phyloP scores from a whole-genome alignment of 1,284 basidiomycete species.

The Quambalaria eucalypti region DNA sequence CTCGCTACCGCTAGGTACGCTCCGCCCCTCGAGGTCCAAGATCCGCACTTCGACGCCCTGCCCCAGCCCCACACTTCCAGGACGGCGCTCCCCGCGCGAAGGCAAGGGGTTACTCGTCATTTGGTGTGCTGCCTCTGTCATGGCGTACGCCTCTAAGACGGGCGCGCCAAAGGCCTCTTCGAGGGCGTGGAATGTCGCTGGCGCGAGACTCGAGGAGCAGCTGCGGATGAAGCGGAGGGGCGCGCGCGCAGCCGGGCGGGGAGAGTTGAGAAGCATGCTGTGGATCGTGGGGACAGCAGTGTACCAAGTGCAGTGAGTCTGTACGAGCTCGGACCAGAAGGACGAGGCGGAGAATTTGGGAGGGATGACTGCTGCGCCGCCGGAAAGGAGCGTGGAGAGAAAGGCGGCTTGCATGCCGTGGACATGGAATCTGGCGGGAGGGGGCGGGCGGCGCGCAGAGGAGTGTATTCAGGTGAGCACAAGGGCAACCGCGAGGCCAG shows the following conservation, averaged over 20 bases:
- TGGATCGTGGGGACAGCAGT: slow-evolving; percentile 52
- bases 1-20: slow-evolving; percentile 43
- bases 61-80: slow-evolving; percentile 51
- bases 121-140: slow-evolving; percentile 51
- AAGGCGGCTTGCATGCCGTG: slow-evolving; percentile 60
- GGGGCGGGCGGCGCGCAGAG: neutral
- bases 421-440: slow-evolving; percentile 53
- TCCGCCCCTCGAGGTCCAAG: slow-evolving; percentile 47
- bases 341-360: slow-evolving; percentile 55
- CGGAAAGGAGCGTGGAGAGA: slow-evolving; percentile 56
- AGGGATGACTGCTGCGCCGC: slow-evolving; percentile 58
- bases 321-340: slow-evolving; percentile 56
- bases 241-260: slow-evolving; percentile 46
- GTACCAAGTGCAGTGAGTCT: slow-evolving; percentile 34
- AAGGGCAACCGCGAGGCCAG: neutral
- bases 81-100: slow-evolving; percentile 44
- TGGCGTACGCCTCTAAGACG: slow-evolving; percentile 51
- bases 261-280: slow-evolving; percentile 50
- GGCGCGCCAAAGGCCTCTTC: slow-evolving; percentile 51
- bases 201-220: slow-evolving; percentile 51
- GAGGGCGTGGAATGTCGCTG: slow-evolving; percentile 49
- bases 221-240: slow-evolving; percentile 52
- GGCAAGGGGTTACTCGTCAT: slow-evolving; percentile 49
- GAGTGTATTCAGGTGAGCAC: neutral
- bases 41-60: slow-evolving; percentile 51